Evolutionary conservation across 805 yeast species (phyloP).

Genomic region (Nakazawaea laoshanensis): DNA sequence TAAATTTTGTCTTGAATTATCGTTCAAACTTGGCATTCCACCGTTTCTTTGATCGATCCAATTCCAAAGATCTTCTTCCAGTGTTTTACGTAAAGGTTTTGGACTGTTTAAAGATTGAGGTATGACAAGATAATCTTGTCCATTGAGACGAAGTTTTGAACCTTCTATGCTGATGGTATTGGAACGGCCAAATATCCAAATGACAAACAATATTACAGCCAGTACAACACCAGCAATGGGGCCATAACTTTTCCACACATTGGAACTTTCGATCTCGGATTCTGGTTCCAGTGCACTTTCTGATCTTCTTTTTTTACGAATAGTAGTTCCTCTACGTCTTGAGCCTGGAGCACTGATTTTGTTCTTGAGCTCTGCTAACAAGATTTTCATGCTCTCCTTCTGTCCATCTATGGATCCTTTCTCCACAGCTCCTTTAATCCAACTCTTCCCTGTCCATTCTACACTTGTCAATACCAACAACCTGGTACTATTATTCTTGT

Average conservation of each 20-base stretch:
- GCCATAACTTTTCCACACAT: conserved; percentile 11
- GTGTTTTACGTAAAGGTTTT: conserved; percentile 24
- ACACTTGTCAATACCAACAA: conserved; percentile 45
- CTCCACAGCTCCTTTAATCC: conserved; percentile 73
- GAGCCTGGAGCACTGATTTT: conserved; percentile 18
- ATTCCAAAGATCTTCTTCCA: conserved; percentile 61
- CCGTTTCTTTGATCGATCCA: conserved; percentile 47
- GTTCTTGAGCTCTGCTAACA: conserved; percentile 38
- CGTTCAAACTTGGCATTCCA: conserved; percentile 8
- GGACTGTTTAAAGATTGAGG: conserved; percentile 27
- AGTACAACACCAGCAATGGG: conserved; percentile 7
- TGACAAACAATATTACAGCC: conserved; percentile 10
- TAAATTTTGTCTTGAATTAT: conserved; percentile 32
- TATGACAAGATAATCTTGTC: conserved; percentile 27
- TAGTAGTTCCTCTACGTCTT: conserved; percentile 11
- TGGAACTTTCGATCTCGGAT: conserved; percentile 13
- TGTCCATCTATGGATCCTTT: conserved; percentile 70
- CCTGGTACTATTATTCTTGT: conserved; percentile 41
- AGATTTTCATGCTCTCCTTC: conserved; percentile 42
- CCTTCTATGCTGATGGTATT: no score
- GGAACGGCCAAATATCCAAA: background rate
- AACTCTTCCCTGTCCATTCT: conserved; percentile 69
- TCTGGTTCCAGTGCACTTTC: conserved; percentile 19
- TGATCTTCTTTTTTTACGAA: conserved; percentile 12
- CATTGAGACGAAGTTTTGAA: conserved; percentile 20